Percentiles rank a stretch among this genome's conserved stretches.
Conservation (phyloP, 805 yeast species). For the Metschnikowia gelsemii region DNA sequence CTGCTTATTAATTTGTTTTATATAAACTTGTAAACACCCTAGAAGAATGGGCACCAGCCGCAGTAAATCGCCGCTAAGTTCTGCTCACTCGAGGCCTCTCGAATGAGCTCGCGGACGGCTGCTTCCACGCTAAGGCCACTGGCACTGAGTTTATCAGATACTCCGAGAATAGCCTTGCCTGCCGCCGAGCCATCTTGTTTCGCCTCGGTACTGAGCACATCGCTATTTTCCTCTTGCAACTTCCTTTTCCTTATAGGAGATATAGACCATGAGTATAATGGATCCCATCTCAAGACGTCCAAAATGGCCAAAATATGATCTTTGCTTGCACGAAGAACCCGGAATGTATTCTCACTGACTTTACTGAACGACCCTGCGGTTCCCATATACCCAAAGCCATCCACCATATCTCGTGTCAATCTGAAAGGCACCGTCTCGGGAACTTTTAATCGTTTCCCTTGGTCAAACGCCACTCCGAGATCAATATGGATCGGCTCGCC, state of each 20-base stretch:
- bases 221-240: conserved; percentile 44
- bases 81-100: conserved; percentile 65
- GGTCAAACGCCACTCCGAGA: conserved; percentile 94
- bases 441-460: conserved; percentile 75
- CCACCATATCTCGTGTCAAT: conserved; percentile 83
- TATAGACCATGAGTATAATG: conserved; percentile 86
- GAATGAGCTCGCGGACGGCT: conserved; percentile 73
- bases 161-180: conserved; percentile 70
- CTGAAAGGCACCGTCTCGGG: conserved; percentile 96
- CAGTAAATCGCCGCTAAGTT: conserved; percentile 73
- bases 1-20: not conserved
- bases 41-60: conserved; percentile 85
- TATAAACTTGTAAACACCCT: not conserved
- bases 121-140: conserved; percentile 79
- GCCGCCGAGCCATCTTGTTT: conserved; percentile 66
- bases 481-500: conserved; percentile 97
- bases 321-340: conserved; percentile 61
- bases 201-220: conserved; percentile 20
- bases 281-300: conserved; percentile 88
- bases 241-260: conserved; percentile 67
- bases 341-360: conserved; percentile 70
- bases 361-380: conserved; percentile 71
- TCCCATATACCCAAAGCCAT: conserved; percentile 91
- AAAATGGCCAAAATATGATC: conserved; percentile 76
- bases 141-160: conserved; percentile 64